Percentiles rank a stretch among this genome's conserved stretches.
Evolutionary conservation across 352 stramenopile species (phyloP).

Genomic region (Aphanomyces stellatus): DNA sequence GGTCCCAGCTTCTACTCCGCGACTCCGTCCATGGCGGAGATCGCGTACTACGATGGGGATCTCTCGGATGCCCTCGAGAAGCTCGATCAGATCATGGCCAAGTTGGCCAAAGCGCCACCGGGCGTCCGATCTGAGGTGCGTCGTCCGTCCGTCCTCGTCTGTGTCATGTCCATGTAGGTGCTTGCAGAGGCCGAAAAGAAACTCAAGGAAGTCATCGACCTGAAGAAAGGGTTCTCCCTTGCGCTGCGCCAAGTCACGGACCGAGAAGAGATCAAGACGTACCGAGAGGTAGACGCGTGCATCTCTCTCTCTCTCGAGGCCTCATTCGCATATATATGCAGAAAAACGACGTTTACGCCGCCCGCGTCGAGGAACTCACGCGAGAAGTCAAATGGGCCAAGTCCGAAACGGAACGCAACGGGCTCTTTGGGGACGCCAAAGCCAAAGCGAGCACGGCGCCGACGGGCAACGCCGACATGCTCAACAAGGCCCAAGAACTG

Average conservation of each 20-base stretch:
- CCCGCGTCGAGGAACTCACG: constrained; percentile 67
- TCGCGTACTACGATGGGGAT: constrained; percentile 83
- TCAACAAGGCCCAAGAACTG: constrained; percentile 65
- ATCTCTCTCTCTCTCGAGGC: no score
- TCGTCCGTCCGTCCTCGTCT: neutral
- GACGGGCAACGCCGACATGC: constrained; percentile 62
- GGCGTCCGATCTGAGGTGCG: constrained; percentile 56
- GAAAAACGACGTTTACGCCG: constrained; percentile 81
- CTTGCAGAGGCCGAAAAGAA: constrained; percentile 73
- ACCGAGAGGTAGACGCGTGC: constrained; percentile 46
- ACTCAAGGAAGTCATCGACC: constrained; percentile 69
- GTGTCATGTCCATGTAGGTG: constrained; percentile 35
- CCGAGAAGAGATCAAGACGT: constrained; percentile 52
- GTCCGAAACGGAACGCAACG: constrained; percentile 62
- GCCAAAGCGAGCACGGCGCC: constrained; percentile 21
- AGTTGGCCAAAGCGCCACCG: constrained; percentile 65
- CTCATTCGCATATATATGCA: no score
- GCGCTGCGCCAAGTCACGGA: constrained; percentile 59
- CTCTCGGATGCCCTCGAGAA: constrained; percentile 74
- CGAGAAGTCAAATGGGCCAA: constrained; percentile 76
- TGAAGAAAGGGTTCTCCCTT: constrained; percentile 81
- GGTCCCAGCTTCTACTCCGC: neutral
- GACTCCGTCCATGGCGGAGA: constrained; percentile 55
- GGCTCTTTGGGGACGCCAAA: constrained; percentile 51
- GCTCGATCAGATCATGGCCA: constrained; percentile 80